Evolutionary conservation across 345 rosid genomes (phyloP).

Genomic region (Lepidium didymum): DNA sequence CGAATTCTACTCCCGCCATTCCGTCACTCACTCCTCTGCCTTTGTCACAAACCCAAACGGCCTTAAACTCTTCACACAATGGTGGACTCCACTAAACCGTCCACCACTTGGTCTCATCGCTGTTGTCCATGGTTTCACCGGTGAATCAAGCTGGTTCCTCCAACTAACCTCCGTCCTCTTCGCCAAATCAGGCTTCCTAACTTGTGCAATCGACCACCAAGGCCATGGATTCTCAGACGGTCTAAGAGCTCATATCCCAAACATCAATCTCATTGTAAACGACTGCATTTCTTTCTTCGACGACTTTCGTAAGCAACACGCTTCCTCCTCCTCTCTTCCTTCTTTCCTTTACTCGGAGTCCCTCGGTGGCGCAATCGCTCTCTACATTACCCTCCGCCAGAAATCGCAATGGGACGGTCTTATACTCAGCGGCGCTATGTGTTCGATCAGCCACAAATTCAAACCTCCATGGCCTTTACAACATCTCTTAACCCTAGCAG

Average conservation of each 20-base stretch:
- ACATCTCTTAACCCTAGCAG: constrained; percentile 47
- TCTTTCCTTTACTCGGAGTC: constrained; percentile 83
- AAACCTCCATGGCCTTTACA: constrained; percentile 96
- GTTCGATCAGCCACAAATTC: constrained; percentile 79
- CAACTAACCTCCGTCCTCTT: constrained; percentile 71
- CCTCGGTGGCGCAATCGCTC: constrained; percentile 84
- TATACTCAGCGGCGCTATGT: constrained; percentile 87
- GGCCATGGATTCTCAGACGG: constrained; percentile 98
- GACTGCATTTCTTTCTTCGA: constrained; percentile 69
- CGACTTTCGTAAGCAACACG: constrained; percentile 46
- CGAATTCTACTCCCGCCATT: constrained; percentile 76
- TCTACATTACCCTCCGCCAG: constrained; percentile 70
- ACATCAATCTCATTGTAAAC: constrained; percentile 62
- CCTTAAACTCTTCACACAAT: constrained; percentile 73
- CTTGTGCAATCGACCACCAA: constrained; percentile 91
- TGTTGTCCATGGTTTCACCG: constrained; percentile 90
- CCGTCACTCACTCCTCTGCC: constrained; percentile 63
- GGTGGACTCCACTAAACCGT: constrained; percentile 66
- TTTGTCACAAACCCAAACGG: constrained; percentile 69
- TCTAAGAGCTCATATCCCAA: constrained; percentile 61
- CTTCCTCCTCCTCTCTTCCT: constrained; percentile 40
- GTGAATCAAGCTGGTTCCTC: constrained; percentile 77
- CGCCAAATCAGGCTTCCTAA: constrained; percentile 66
- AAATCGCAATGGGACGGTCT: constrained; percentile 69
- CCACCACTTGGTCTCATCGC: constrained; percentile 50